Conservation (phyloP, 768 basidiomycete species). For the Filobasidium floriforme region DNA sequence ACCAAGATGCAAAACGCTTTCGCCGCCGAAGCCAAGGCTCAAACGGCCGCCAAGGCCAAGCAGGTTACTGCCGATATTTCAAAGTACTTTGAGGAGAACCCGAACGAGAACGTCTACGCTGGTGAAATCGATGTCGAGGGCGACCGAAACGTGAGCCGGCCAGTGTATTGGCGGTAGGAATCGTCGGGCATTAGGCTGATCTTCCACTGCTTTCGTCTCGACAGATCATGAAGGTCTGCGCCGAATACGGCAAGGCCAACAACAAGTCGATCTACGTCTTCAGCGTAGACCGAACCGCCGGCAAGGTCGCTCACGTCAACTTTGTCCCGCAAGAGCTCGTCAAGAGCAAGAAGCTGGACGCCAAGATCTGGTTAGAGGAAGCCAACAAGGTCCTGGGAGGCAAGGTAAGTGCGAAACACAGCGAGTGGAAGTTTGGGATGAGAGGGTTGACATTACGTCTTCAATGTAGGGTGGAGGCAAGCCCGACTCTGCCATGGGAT, state of each 20-base stretch:
- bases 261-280: conserved; percentile 82
- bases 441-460: neutral
- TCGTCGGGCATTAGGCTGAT: neutral
- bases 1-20: conserved; percentile 67
- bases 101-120: conserved; percentile 62
- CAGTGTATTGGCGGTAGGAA: neutral
- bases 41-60: conserved; percentile 67
- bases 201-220: neutral
- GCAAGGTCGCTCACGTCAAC: conserved; percentile 82
- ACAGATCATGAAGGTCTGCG: conserved; percentile 66
- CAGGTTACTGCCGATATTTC: conserved; percentile 62
- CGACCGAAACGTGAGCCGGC: conserved; percentile 67
- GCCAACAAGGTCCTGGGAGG: conserved; percentile 77
- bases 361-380: conserved; percentile 75
- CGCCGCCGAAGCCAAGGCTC: conserved; percentile 76
- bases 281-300: conserved; percentile 60
- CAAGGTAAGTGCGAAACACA: conserved; percentile 55
- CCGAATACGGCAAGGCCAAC: conserved; percentile 69
- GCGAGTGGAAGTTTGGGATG: neutral
- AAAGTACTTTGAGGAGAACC: conserved; percentile 69
- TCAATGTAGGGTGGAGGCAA: conserved; percentile 76
- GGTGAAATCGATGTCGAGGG: conserved; percentile 67
- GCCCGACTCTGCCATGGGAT: conserved; percentile 82
- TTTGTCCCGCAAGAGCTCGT: conserved; percentile 61
- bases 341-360: conserved; percentile 57